Evolutionary conservation across 2,329 filamentous ascomycete genomes (phyloP).

Genomic region (Paecilomyces sp.): DNA sequence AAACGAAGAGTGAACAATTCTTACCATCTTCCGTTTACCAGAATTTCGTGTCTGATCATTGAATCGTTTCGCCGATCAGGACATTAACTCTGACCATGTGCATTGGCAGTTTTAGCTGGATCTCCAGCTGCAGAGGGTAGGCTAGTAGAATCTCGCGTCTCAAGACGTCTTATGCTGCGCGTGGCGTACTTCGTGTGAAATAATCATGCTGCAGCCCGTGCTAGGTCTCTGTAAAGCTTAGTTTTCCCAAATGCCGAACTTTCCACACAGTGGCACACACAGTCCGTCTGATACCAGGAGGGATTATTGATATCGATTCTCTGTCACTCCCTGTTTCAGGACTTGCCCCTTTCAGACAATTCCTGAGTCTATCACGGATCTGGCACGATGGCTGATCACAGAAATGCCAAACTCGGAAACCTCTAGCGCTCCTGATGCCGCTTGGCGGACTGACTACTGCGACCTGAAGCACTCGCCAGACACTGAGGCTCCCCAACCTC

Average conservation of each 20-base stretch:
- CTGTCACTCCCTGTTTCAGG: background rate
- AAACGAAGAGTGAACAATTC: background rate
- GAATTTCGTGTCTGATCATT: background rate
- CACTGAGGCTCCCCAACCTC: background rate
- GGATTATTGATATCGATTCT: background rate
- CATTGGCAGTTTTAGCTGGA: background rate
- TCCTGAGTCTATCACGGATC: background rate
- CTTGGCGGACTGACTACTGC: background rate
- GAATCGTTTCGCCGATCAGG: background rate
- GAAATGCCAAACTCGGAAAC: background rate
- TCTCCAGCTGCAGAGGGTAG: background rate
- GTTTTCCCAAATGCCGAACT: background rate
- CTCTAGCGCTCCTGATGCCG: background rate
- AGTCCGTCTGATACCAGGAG: background rate
- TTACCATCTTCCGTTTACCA: background rate
- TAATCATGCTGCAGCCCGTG: too few species aligned
- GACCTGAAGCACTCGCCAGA: background rate
- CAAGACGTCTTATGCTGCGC: background rate
- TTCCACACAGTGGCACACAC: background rate
- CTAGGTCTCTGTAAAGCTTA: background rate
- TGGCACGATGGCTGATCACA: background rate
- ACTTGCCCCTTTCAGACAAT: background rate
- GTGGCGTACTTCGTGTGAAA: background rate
- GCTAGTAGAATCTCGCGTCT: background rate
- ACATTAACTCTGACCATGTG: background rate